A percentile compares a stretch with the other conserved stretches of the same genome.
Evolutionary conservation across 129 eudicot species (phyloP).

Genomic region (Saussurea involucrata): DNA sequence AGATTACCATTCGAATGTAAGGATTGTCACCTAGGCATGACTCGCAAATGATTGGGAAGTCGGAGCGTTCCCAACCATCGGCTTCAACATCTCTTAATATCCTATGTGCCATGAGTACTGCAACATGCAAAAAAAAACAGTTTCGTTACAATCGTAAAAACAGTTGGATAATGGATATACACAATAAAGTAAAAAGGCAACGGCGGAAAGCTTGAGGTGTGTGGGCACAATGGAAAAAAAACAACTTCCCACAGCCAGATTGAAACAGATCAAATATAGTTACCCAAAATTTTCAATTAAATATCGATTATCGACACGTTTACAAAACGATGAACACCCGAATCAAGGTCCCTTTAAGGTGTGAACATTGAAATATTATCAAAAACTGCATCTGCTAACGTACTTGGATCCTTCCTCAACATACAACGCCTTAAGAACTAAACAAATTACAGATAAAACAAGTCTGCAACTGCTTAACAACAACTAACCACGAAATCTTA

Average conservation of each 20-base stretch:
- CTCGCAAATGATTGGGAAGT: constrained; percentile 81
- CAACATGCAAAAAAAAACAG: background rate
- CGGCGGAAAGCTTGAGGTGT: background rate
- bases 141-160: background rate
- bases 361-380: background rate
- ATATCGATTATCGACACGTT: background rate
- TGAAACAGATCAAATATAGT: background rate
- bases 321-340: background rate
- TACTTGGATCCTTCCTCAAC: background rate
- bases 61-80: constrained; percentile 93
- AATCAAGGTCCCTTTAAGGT: background rate
- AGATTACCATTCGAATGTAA: constrained; percentile 73
- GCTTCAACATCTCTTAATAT: constrained; percentile 71
- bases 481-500: background rate
- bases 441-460: background rate
- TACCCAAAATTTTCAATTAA: background rate
- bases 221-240: background rate
- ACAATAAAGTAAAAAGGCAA: background rate
- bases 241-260: background rate
- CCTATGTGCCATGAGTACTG: constrained; percentile 70
- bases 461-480: constrained; percentile 2
- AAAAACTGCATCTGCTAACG: background rate
- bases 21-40: constrained; percentile 92
- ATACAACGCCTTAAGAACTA: background rate
- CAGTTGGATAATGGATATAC: background rate